Base-by-base conservation (phyloP, 2,329 filamentous ascomycete genomes). In the Lomentospora prolificans region DNA sequence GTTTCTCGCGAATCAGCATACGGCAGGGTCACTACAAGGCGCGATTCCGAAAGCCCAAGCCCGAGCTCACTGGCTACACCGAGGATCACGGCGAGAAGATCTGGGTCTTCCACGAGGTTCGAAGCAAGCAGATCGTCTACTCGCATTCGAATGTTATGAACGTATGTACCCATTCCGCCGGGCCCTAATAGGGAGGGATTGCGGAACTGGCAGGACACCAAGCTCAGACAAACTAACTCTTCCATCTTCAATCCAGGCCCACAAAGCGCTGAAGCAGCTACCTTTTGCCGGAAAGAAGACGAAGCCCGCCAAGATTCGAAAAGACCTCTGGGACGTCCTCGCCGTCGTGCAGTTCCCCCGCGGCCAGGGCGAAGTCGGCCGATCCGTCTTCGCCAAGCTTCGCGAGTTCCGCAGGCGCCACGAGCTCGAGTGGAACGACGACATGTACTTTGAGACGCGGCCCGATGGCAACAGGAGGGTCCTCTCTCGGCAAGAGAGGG, bases 271-370 rank as follows among this genome's bases (percentile, higher is more conserved):
- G 60, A 74, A 76, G 62, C 81, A 84, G 64, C 67, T 87, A 58
- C 78, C 81, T 51, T 87, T 79, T 72, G 82, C 82, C 60, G 84
- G 83, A 69, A 87, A 86, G 67, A 86, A 87, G 69, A 76, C 80
- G 50, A 78, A 80, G 60, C 82, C 82, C 2, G 66, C 77, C 55
- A 81, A 80, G 63, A 71, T 87, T 39, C 81, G 84, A 57, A 85
- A 82, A 67, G 84, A 87, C 70, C 80, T 82, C 69, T 87, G 85
- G 84, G 70, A 72, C 31, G 80, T 80, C 5, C 70, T 86, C 63
- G 82, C 81, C 53, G 69, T 77, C 59, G 79, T 87, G 58, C 70
- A 77, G 63, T 82, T 87, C 65, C 75, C 76, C 46, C 58, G 68
- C 48, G 78, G 77, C 46, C 69, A 72, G 39, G 78, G 77, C 57